phyloP scores from a whole-genome alignment of 768 basidiomycete genomes.

The Boletus fagicola region DNA sequence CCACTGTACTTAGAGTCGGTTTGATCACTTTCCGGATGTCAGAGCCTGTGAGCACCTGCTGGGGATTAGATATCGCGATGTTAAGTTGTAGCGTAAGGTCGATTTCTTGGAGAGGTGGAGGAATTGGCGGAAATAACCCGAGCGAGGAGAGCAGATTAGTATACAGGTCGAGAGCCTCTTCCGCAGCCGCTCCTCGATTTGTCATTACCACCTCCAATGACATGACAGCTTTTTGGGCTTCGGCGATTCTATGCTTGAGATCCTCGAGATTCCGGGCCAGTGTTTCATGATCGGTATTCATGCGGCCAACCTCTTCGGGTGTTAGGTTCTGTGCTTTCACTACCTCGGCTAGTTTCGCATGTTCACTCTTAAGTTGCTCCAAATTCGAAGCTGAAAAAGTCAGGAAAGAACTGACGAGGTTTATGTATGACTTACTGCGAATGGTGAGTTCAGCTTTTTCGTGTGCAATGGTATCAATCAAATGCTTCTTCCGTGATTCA shows the following conservation, averaged over 20 bases:
- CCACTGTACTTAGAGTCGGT: constrained; percentile 70
- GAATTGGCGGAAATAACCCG: constrained; percentile 73
- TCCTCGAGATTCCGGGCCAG: constrained; percentile 72
- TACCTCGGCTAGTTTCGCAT: constrained; percentile 56
- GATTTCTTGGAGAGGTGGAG: constrained; percentile 65
- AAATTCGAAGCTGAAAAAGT: constrained; percentile 52
- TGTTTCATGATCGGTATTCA: constrained; percentile 87
- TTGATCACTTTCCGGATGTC: constrained; percentile 73
- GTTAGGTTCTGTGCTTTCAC: constrained; percentile 88
- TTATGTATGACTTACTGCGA: constrained; percentile 42
- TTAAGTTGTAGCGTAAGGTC: constrained; percentile 83
- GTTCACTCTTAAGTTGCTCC: constrained; percentile 62
- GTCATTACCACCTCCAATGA: constrained; percentile 82
- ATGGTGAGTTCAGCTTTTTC: constrained; percentile 63
- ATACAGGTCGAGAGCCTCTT: constrained; percentile 80
- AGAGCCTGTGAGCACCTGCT: constrained; percentile 62
- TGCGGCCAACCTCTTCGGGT: constrained; percentile 85
- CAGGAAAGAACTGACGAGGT: not conserved
- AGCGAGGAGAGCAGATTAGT: constrained; percentile 70
- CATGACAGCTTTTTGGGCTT: constrained; percentile 70
- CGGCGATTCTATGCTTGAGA: constrained; percentile 69
- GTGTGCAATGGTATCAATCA: constrained; percentile 62
- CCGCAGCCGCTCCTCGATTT: constrained; percentile 75
- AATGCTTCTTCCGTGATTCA: constrained; percentile 64
- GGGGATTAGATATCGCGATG: constrained; percentile 67